Percentiles rank a stretch among this genome's conserved stretches.
Evolutionary conservation across 1,284 basidiomycete genomes (phyloP).

Genomic region (Malassezia sp.): DNA sequence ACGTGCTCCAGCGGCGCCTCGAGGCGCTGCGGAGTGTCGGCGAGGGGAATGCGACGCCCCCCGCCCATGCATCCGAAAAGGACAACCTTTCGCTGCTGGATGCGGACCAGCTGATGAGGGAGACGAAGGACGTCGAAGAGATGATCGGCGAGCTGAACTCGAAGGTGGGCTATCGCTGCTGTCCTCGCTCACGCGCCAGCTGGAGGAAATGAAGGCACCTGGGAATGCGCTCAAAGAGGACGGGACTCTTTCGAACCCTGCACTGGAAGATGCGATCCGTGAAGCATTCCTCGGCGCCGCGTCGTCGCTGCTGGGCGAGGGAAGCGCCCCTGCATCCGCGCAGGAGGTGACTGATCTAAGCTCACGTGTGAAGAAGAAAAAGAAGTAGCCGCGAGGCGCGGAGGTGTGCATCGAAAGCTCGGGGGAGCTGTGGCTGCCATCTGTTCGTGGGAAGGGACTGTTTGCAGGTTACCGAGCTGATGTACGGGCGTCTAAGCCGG

Average conservation of each 20-base stretch:
- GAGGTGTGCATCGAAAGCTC: no score
- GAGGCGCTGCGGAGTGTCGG: slow-evolving; percentile 18
- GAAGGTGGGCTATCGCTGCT: slow-evolving; percentile 22
- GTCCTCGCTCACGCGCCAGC: slow-evolving; percentile 1
- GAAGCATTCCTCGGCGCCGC: slow-evolving; percentile 38
- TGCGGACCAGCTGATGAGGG: slow-evolving; percentile 19
- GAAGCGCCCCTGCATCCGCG: neutral
- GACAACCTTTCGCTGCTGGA: slow-evolving; percentile 20
- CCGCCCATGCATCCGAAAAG: slow-evolving; percentile 1
- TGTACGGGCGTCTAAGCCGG: no score
- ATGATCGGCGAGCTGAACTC: slow-evolving; percentile 35
- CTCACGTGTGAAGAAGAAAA: slow-evolving; percentile 15
- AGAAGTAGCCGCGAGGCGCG: neutral
- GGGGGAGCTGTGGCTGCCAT: no score
- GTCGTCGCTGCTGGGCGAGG: neutral
- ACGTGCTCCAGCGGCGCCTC: slow-evolving; percentile 23
- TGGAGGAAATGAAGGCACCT: slow-evolving; percentile 30
- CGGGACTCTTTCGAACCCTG: slow-evolving; percentile 26
- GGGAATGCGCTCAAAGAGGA: slow-evolving; percentile 23
- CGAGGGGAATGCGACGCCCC: neutral
- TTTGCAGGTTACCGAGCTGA: no score
- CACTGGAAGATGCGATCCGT: slow-evolving; percentile 36
- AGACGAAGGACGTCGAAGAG: slow-evolving; percentile 30
- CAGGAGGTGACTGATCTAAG: slow-evolving; percentile 12
- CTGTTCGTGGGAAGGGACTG: no score